Conservation (phyloP, 371 early-diverging fungal genomes). For the Fennellomyces sp. region DNA sequence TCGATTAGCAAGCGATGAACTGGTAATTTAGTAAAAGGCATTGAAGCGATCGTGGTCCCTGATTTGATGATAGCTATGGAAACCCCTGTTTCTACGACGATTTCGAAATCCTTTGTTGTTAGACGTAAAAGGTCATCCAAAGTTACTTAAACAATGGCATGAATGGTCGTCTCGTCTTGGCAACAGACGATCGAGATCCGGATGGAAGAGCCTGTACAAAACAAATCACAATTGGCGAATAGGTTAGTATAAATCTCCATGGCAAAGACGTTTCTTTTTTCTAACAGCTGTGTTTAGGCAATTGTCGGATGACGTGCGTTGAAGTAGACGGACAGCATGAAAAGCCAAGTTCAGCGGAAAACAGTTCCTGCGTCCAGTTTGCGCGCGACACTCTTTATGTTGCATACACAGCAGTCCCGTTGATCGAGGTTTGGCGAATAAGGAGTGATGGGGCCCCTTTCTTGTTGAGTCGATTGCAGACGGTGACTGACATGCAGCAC, state of each 20-base stretch:
- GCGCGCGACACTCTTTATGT: conserved; percentile 14
- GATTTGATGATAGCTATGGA: conserved; percentile 46
- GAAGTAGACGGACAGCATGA: neutral
- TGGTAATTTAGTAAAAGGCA: conserved; percentile 23
- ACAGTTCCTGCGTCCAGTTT: conserved; percentile 15
- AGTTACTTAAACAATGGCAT: neutral
- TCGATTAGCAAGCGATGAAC: conserved; percentile 47
- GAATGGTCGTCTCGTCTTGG: neutral
- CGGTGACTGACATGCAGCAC: neutral
- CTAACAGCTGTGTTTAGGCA: conserved; percentile 17
- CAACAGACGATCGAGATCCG: conserved; percentile 4
- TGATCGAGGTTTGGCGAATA: conserved; percentile 21
- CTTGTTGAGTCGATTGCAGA: conserved; percentile 2
- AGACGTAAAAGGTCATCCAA: conserved; percentile 5
- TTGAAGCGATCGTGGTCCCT: neutral
- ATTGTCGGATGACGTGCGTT: conserved; percentile 26
- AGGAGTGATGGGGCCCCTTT: neutral
- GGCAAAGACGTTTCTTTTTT: neutral
- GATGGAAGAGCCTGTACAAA: conserved; percentile 48
- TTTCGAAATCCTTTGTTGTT: conserved; percentile 26
- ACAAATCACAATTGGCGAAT: conserved; percentile 49
- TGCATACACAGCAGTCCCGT: conserved; percentile 9
- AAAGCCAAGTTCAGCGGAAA: neutral
- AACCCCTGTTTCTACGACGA: conserved; percentile 37
- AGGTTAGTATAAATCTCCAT: conserved; percentile 16